These are phyloP conservation scores for barrel medic (Medicago truncatula) DNA, from an alignment of 306 rosid genomes.

Conservation along the genomic window DNA sequence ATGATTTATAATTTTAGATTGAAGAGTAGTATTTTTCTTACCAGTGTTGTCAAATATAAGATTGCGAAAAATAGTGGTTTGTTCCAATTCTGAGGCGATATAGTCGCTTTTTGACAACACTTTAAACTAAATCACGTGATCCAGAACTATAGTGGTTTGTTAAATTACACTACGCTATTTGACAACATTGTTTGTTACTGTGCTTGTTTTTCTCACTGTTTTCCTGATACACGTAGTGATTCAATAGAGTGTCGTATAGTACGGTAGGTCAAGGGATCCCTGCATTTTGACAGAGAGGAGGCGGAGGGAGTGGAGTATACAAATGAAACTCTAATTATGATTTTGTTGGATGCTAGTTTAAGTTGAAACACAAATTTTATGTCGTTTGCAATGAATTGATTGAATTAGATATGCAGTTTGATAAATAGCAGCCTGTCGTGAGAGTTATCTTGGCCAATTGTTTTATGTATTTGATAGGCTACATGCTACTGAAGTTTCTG, in stretches of 20 bases:
- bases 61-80: background rate
- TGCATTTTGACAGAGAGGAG: background rate
- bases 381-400: background rate
- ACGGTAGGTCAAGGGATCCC: constrained; percentile 26
- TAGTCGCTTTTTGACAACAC: background rate
- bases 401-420: background rate
- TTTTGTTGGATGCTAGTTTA: constrained; percentile 24
- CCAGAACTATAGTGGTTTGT: background rate
- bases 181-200: background rate
- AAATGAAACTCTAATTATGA: background rate
- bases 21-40: background rate
- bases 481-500: background rate
- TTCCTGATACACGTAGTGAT: constrained; percentile 4
- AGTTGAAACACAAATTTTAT: constrained; percentile 22
- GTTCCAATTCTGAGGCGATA: background rate
- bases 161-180: background rate
- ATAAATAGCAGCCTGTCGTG: background rate
- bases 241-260: background rate
- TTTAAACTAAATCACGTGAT: background rate
- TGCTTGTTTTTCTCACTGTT: background rate
- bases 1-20: constrained; percentile 15
- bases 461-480: background rate
- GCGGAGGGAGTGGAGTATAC: constrained; percentile 4
- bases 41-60: background rate
- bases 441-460: background rate